phyloP scores from a whole-genome alignment of 352 stramenopile genomes.

The Globisporangium viniferum region DNA sequence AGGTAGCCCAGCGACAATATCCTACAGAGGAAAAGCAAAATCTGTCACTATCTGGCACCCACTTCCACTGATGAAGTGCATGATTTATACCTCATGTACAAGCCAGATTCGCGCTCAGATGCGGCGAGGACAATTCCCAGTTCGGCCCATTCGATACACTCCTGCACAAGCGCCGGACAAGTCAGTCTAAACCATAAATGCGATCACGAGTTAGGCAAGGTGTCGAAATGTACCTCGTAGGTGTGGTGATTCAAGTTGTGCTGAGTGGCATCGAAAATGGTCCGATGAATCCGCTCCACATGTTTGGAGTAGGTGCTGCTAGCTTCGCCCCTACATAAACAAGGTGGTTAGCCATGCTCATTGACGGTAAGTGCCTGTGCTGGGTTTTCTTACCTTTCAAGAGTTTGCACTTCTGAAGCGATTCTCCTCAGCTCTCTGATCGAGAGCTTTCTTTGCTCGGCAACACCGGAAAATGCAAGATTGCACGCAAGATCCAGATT shows the following conservation, averaged over 20 bases:
- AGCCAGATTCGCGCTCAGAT: conserved; percentile 30
- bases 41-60: not conserved
- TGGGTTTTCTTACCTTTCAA: conserved; percentile 19
- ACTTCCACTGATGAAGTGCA: not conserved
- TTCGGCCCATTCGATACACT: conserved; percentile 49
- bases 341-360: conserved; percentile 1
- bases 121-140: conserved; percentile 23
- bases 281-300: conserved; percentile 27
- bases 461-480: conserved; percentile 34
- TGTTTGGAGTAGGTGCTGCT: conserved; percentile 11
- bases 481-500: conserved; percentile 63
- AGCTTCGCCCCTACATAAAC: conserved; percentile 13
- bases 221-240: conserved; percentile 30
- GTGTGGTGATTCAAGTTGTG: conserved; percentile 31
- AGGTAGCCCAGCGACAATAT: conserved; percentile 35
- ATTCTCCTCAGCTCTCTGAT: conserved; percentile 46
- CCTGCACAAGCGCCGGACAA: conserved; percentile 20
- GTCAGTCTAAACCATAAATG: not conserved
- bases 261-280: conserved; percentile 48
- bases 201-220: not conserved
- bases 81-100: conserved; percentile 45
- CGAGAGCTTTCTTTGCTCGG: conserved; percentile 24
- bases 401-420: conserved; percentile 23
- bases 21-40: conserved; percentile 12
- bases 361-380: not conserved